Percentiles rank a stretch among this genome's conserved stretches.
Conservation (phyloP, 345 rosid species). For the Heritiera littoralis region DNA sequence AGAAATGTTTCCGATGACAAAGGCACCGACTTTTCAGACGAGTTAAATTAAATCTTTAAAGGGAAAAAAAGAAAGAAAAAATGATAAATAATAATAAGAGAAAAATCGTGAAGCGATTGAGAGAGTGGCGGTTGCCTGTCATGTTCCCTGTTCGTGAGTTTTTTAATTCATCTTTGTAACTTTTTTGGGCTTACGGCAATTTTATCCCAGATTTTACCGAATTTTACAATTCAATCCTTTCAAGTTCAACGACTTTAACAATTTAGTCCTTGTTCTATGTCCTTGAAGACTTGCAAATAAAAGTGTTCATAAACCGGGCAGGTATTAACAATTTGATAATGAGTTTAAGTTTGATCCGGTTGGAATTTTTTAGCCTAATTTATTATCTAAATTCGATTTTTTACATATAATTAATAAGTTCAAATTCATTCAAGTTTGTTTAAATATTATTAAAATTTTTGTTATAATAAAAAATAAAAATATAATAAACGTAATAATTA, state of each 20-base stretch:
- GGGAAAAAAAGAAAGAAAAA: not conserved
- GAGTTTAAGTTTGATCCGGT: too few species aligned
- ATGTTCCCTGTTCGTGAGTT: slow-evolving; percentile 8
- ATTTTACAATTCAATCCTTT: not conserved
- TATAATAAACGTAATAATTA: too few species aligned
- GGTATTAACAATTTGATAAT: too few species aligned
- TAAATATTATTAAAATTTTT: too few species aligned
- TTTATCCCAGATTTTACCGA: not conserved
- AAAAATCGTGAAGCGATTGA: not conserved
- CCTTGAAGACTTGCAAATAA: too few species aligned
- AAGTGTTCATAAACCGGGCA: too few species aligned
- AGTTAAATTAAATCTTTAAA: not conserved
- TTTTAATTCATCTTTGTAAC: not conserved
- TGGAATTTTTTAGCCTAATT: too few species aligned
- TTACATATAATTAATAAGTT: too few species aligned
- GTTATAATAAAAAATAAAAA: too few species aligned
- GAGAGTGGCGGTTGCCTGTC: slow-evolving; percentile 19
- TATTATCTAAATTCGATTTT: too few species aligned
- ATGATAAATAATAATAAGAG: not conserved
- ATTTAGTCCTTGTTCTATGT: not conserved
- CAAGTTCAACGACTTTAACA: not conserved
- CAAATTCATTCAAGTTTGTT: too few species aligned
- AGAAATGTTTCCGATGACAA: not conserved
- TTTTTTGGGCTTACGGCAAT: not conserved
- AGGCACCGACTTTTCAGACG: not conserved